phyloP scores from a whole-genome alignment of 2,329 filamentous ascomycete genomes.

The Myrmaecium sp. region DNA sequence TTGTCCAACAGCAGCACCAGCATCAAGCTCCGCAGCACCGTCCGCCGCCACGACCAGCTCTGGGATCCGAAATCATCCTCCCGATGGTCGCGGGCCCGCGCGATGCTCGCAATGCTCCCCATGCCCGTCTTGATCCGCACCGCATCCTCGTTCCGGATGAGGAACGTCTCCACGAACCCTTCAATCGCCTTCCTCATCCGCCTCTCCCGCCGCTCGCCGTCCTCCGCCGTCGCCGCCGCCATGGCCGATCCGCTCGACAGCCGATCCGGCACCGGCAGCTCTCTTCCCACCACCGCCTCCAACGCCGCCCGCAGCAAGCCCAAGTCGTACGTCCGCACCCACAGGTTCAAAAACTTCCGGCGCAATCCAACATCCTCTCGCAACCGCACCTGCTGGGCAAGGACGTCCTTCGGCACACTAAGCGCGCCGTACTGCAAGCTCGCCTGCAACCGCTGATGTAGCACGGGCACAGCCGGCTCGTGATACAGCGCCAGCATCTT shows the following conservation, averaged over 20 bases:
- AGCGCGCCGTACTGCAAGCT: constrained; percentile 41
- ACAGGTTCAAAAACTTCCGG: constrained; percentile 39
- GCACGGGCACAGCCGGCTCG: constrained; percentile 28
- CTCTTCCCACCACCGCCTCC: constrained; percentile 43
- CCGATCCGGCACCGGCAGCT: constrained; percentile 21
- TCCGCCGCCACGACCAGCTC: constrained; percentile 36
- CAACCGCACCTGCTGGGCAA: constrained; percentile 28
- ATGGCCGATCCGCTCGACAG: constrained; percentile 19
- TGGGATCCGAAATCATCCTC: constrained; percentile 24
- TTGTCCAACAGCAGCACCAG: constrained; percentile 42
- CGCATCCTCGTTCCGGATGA: constrained; percentile 42
- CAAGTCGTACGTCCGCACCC: constrained; percentile 40
- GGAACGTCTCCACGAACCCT: constrained; percentile 37
- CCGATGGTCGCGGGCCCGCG: constrained; percentile 13
- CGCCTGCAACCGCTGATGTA: constrained; percentile 41
- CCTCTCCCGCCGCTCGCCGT: constrained; percentile 16
- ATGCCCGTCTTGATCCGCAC: constrained; percentile 19
- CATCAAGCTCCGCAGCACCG: constrained; percentile 40
- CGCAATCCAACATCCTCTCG: constrained; percentile 41
- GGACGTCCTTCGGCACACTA: constrained; percentile 35
- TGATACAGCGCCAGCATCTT: constrained; percentile 38
- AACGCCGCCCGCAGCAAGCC: constrained; percentile 32
- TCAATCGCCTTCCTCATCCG: constrained; percentile 29
- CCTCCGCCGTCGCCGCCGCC: constrained; percentile 17
- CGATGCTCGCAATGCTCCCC: constrained; percentile 22